Evolutionary conservation across 225 moss, liverwort and hornwort genomes (phyloP).

Genomic region (Marchantia paleacea): DNA sequence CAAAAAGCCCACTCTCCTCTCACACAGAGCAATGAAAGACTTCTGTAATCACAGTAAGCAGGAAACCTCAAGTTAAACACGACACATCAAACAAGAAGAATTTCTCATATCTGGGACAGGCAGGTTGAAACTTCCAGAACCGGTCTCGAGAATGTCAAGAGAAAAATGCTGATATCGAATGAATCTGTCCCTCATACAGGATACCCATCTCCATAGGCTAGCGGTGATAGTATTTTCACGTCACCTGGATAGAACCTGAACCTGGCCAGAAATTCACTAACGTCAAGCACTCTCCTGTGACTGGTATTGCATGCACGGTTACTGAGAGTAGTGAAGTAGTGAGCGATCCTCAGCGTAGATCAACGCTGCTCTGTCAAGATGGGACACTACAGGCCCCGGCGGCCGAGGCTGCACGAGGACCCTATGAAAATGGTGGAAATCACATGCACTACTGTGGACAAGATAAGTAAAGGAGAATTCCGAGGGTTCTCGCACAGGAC

Average conservation of each 20-base stretch:
- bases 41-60: too few relatives aligned
- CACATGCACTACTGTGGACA: constrained; percentile 25
- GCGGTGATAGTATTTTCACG: too few relatives aligned
- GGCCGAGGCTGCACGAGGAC: constrained; percentile 35
- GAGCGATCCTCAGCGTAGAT: background rate
- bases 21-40: too few relatives aligned
- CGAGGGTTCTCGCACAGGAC: constrained; percentile 37
- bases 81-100: too few relatives aligned
- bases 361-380: background rate
- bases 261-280: background rate
- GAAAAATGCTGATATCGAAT: too few relatives aligned
- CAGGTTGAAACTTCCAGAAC: too few relatives aligned
- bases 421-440: constrained; percentile 35
- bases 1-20: too few relatives aligned
- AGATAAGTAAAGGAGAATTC: constrained; percentile 28
- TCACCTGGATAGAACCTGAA: background rate
- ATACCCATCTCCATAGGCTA: too few relatives aligned
- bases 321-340: background rate
- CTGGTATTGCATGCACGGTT: background rate
- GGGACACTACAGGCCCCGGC: constrained; percentile 31
- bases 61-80: too few relatives aligned
- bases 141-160: too few relatives aligned
- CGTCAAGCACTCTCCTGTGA: background rate
- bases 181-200: too few relatives aligned
- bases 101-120: too few relatives aligned